Percentiles rank a stretch among this genome's conserved stretches.
Conservation (phyloP, 1,284 basidiomycete genomes). For the Leccinum laetum region DNA sequence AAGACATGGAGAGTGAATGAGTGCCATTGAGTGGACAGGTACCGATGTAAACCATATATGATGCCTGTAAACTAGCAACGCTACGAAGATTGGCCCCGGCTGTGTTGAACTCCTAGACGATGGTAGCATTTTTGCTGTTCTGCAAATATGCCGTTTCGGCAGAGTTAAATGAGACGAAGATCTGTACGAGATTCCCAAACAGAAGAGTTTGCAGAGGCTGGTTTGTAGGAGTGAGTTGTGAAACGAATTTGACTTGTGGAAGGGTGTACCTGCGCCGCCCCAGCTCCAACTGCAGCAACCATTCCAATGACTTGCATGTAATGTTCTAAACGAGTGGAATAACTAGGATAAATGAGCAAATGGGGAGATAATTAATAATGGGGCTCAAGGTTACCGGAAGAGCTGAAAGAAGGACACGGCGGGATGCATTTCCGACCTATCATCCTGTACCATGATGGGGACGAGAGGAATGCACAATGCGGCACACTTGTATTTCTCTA, state of each 20-base stretch:
- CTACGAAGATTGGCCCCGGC: slow-evolving; percentile 53
- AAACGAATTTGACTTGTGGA: not conserved
- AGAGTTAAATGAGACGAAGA: slow-evolving; percentile 66
- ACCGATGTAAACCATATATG: slow-evolving; percentile 73
- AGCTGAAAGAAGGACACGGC: slow-evolving; percentile 20
- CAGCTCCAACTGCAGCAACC: slow-evolving; percentile 65
- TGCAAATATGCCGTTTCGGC: slow-evolving; percentile 25
- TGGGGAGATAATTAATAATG: not conserved
- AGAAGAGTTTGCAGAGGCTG: slow-evolving; percentile 83
- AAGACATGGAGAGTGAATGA: not conserved
- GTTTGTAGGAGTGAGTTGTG: slow-evolving; percentile 9
- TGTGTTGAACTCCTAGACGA: slow-evolving; percentile 31
- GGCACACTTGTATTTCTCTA: not conserved
- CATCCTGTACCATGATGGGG: no score
- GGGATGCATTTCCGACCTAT: not conserved
- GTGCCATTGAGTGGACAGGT: slow-evolving; percentile 27
- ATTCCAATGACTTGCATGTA: slow-evolving; percentile 67
- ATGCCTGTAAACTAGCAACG: slow-evolving; percentile 57
- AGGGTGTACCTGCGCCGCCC: slow-evolving; percentile 66
- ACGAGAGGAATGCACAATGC: no score
- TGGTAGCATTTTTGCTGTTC: slow-evolving; percentile 21
- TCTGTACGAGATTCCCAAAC: slow-evolving; percentile 78
- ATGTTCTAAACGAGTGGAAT: slow-evolving; percentile 59
- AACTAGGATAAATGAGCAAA: slow-evolving; percentile 15
- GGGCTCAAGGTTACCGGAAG: slow-evolving; percentile 19